phyloP scores from a whole-genome alignment of 1,139 yeast genomes.

The Scheffersomyces parashehatae region DNA sequence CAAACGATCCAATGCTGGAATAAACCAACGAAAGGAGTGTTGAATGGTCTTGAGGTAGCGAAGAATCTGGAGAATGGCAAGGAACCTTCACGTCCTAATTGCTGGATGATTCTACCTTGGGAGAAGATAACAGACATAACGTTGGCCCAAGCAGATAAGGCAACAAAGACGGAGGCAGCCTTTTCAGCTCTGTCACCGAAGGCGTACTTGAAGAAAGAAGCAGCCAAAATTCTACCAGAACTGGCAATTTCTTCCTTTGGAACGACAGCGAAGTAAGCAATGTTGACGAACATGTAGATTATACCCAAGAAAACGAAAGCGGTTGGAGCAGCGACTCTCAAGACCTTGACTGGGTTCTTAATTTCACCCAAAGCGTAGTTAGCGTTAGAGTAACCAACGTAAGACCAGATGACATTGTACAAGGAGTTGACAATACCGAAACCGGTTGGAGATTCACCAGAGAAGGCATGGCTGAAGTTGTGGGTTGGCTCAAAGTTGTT shows the following conservation, averaged over 20 bases:
- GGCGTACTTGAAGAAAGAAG: conserved; percentile 46
- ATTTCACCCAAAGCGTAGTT: conserved; percentile 83
- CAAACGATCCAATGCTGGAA: conserved; percentile 59
- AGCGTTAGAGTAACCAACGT: conserved; percentile 72
- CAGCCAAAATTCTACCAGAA: conserved; percentile 50
- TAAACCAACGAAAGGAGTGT: conserved; percentile 55
- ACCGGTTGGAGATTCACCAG: conserved; percentile 61
- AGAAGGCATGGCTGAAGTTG: conserved; percentile 63
- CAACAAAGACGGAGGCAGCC: conserved; percentile 52
- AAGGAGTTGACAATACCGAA: conserved; percentile 77
- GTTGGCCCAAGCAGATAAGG: conserved; percentile 51
- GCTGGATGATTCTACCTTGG: conserved; percentile 52
- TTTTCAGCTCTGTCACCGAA: conserved; percentile 47
- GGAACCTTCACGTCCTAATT: conserved; percentile 50
- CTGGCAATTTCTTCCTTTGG: conserved; percentile 45
- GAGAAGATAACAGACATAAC: conserved; percentile 50
- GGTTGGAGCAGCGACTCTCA: conserved; percentile 46
- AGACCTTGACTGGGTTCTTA: conserved; percentile 49
- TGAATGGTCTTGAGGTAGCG: conserved; percentile 45
- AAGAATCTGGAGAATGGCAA: conserved; percentile 49
- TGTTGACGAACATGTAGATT: conserved; percentile 64
- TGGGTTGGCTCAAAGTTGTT: conserved; percentile 52
- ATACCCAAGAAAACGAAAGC: conserved; percentile 63
- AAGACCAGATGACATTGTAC: conserved; percentile 81
- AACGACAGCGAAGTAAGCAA: conserved; percentile 59